phyloP scores from a whole-genome alignment of 2,329 filamentous ascomycete genomes.

The Dissoconium aciculare region DNA sequence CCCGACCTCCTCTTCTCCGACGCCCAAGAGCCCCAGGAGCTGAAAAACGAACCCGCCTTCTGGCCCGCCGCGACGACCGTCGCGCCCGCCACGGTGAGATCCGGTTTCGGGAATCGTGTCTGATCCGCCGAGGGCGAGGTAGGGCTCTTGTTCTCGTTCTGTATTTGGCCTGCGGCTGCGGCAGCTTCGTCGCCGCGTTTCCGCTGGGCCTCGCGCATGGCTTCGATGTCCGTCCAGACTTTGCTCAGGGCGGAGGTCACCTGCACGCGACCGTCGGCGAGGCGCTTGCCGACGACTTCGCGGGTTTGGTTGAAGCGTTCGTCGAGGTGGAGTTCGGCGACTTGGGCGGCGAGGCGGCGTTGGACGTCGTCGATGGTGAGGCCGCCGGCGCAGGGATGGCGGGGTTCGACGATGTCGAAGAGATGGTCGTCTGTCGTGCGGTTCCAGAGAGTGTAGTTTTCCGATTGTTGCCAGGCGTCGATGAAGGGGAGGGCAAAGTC shows the following conservation, averaged over 20 bases:
- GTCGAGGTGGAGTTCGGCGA: constrained; percentile 85
- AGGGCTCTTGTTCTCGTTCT: constrained; percentile 5
- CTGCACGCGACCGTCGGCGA: constrained; percentile 79
- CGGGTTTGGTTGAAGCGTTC: constrained; percentile 71
- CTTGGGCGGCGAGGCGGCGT: constrained; percentile 73
- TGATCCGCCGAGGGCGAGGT: constrained; percentile 6
- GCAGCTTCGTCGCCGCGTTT: constrained; percentile 44
- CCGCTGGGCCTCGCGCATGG: constrained; percentile 57
- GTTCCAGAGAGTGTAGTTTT: constrained; percentile 85
- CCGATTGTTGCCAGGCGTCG: constrained; percentile 71
- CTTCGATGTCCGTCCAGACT: constrained; percentile 81
- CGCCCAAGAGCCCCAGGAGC: constrained; percentile 49
- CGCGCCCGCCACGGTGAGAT: constrained; percentile 40
- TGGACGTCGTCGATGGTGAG: constrained; percentile 91
- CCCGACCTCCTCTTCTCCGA: constrained; percentile 58
- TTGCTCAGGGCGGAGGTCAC: constrained; percentile 76
- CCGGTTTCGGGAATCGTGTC: constrained; percentile 25
- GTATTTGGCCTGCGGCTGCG: constrained; percentile 17
- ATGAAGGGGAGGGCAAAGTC: constrained; percentile 81
- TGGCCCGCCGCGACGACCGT: constrained; percentile 39
- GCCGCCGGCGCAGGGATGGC: constrained; percentile 83
- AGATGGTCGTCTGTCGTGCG: constrained; percentile 59
- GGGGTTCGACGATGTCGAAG: constrained; percentile 86
- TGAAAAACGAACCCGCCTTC: constrained; percentile 47
- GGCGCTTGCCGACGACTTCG: constrained; percentile 73